These are phyloP conservation scores for Erythrophleum fordii DNA, from an alignment of 306 rosid genomes.

Conservation along the genomic window DNA sequence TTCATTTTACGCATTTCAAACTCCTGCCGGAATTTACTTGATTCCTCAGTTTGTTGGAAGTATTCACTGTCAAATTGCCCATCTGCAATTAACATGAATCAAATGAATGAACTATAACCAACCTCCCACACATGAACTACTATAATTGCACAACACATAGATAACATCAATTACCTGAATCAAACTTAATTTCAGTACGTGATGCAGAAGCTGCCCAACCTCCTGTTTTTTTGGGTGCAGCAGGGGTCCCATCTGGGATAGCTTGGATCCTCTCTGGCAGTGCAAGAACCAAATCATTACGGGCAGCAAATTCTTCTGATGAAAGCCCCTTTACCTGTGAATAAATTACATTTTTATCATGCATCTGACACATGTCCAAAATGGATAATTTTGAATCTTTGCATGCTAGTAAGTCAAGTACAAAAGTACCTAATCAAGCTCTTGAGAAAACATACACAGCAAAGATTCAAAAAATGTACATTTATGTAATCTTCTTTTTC, in stretches of 20 bases:
- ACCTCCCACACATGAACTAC: neutral
- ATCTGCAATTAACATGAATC: constrained; percentile 42
- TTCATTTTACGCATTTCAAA: constrained; percentile 72
- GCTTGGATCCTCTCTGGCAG: constrained; percentile 74
- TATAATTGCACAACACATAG: neutral
- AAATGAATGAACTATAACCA: neutral
- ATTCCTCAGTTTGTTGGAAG: constrained; percentile 63
- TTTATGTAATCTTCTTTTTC: neutral
- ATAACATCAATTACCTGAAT: constrained; percentile 52
- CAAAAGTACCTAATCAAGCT: neutral
- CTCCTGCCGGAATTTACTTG: constrained; percentile 69
- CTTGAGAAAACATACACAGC: neutral
- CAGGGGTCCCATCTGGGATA: constrained; percentile 71
- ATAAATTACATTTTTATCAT: constrained; percentile 5
- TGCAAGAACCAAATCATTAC: constrained; percentile 74
- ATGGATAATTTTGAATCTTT: neutral
- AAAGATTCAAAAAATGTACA: neutral
- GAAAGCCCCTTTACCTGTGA: constrained; percentile 88
- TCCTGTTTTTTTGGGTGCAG: constrained; percentile 60
- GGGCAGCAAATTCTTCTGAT: constrained; percentile 71
- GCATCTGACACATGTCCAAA: neutral
- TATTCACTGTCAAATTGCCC: constrained; percentile 69
- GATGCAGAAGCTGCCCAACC: constrained; percentile 73
- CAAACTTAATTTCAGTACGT: constrained; percentile 68
- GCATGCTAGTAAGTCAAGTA: neutral